Evolutionary conservation across 2,329 filamentous ascomycete genomes (phyloP).

Genomic region (Thielaviopsis musarum): DNA sequence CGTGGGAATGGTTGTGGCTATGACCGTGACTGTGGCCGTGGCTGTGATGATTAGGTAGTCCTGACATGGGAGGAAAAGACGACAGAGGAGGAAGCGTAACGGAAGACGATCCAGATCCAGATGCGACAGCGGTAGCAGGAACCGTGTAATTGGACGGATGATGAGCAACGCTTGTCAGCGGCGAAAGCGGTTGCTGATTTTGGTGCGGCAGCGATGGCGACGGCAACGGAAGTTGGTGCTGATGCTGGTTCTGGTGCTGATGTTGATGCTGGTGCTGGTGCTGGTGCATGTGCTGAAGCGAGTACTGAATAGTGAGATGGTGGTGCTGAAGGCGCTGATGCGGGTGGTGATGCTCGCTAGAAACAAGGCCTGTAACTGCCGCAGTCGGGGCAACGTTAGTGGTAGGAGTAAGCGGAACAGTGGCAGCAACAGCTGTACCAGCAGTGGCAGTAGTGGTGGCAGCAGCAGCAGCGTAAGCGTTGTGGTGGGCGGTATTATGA

Average conservation of each 20-base stretch:
- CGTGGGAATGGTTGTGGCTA: neutral
- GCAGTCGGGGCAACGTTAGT: neutral
- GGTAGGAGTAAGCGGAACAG: neutral
- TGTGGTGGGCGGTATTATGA: conserved; percentile 5
- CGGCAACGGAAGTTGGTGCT: conserved; percentile 7
- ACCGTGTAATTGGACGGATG: conserved; percentile 2
- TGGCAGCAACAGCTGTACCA: neutral
- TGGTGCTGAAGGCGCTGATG: conserved; percentile 38
- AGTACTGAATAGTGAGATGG: neutral
- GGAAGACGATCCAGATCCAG: conserved; percentile 20
- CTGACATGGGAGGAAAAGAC: conserved; percentile 13
- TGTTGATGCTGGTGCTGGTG: neutral
- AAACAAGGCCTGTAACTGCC: neutral
- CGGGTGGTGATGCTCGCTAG: conserved; percentile 19
- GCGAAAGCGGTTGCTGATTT: conserved; percentile 1
- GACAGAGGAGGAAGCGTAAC: conserved; percentile 20
- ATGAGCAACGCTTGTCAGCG: neutral
- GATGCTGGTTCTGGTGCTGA: neutral
- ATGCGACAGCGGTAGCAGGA: conserved; percentile 16
- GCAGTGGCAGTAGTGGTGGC: neutral
- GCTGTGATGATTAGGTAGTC: conserved; percentile 5
- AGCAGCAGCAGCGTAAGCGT: neutral
- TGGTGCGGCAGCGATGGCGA: neutral
- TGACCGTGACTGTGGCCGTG: neutral
- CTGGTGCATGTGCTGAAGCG: conserved; percentile 5